Conservation (phyloP, 108 stramenopile genomes). For the Parmales sp. region DNA sequence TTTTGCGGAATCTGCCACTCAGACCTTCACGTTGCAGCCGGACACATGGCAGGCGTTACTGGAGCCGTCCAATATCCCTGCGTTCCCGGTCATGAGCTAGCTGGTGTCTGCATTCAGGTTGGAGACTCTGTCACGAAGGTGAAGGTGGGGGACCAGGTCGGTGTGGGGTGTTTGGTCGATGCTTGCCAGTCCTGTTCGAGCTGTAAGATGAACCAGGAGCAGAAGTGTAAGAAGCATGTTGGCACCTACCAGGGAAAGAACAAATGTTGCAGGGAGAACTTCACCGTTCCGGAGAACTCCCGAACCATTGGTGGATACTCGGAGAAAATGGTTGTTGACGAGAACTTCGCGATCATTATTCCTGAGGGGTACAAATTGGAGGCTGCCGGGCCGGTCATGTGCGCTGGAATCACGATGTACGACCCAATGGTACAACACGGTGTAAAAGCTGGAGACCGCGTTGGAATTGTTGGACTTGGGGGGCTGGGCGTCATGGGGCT, state of each 20-base stretch:
- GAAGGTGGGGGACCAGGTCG: slow-evolving; percentile 50
- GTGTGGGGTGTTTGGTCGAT: slow-evolving; percentile 55
- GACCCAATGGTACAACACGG: slow-evolving; percentile 36
- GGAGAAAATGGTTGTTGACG: slow-evolving; percentile 29
- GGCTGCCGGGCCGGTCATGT: slow-evolving; percentile 36
- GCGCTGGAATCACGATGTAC: slow-evolving; percentile 57
- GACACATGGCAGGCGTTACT: slow-evolving; percentile 24
- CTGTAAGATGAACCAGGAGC: slow-evolving; percentile 39
- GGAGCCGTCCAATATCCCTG: slow-evolving; percentile 19
- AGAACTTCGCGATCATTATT: slow-evolving; percentile 33
- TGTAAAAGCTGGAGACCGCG: slow-evolving; percentile 17
- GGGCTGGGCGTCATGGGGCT: slow-evolving; percentile 55
- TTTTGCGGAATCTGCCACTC: slow-evolving; percentile 44
- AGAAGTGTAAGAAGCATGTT: slow-evolving; percentile 27
- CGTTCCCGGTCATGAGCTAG: slow-evolving; percentile 37
- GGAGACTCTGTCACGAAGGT: slow-evolving; percentile 42
- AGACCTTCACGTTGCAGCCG: slow-evolving; percentile 35
- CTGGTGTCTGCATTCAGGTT: slow-evolving; percentile 38
- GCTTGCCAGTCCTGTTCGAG: slow-evolving; percentile 40
- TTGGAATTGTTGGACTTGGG: slow-evolving; percentile 50
- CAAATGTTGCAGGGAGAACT: neutral
- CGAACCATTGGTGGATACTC: slow-evolving; percentile 38
- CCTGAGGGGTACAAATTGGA: slow-evolving; percentile 26
- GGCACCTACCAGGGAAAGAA: slow-evolving; percentile 13
- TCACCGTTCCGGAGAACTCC: slow-evolving; percentile 14